Conservation (phyloP, 257 asterid genomes). For the Datura wrightii region DNA sequence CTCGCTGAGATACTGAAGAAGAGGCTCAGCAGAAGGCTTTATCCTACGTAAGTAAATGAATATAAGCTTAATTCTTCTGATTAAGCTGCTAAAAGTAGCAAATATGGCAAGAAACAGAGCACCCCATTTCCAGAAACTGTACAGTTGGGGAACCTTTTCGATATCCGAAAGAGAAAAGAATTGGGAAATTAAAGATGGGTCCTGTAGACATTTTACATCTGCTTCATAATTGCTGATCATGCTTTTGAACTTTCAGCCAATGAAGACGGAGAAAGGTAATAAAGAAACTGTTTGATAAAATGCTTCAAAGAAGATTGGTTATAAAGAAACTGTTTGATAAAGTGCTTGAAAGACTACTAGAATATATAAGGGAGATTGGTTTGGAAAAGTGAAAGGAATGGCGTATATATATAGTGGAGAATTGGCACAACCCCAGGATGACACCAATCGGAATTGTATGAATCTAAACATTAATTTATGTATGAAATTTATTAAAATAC, state of each 20-base stretch:
- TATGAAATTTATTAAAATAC: too few species aligned
- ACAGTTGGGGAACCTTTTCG: conserved; percentile 40
- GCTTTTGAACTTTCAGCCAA: conserved; percentile 23
- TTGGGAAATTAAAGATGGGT: conserved; percentile 59
- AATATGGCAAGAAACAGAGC: conserved; percentile 72
- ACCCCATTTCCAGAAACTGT: conserved; percentile 84
- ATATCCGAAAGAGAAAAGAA: conserved; percentile 47
- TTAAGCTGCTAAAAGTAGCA: conserved; percentile 68
- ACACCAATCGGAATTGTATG: too few species aligned
- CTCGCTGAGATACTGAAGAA: conserved; percentile 44
- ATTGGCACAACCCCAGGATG: not conserved
- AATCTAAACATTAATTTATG: too few species aligned
- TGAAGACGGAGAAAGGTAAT: conserved; percentile 29
- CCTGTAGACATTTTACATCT: conserved; percentile 72
- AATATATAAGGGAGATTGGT: conserved; percentile 24
- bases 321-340: not conserved
- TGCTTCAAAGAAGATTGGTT: conserved; percentile 15
- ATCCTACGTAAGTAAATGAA: conserved; percentile 54
- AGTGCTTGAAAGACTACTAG: not conserved
- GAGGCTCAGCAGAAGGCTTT: conserved; percentile 51
- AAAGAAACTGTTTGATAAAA: conserved; percentile 23
- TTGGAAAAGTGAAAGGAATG: conserved; percentile 12
- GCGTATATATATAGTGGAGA: conserved; percentile 36
- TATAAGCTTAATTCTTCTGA: conserved; percentile 57
- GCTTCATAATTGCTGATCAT: conserved; percentile 73